Evolutionary conservation across 257 asterid genomes (phyloP), one percentile per base, ranked within the genome.

Genomic region (Rhazya stricta): DNA sequence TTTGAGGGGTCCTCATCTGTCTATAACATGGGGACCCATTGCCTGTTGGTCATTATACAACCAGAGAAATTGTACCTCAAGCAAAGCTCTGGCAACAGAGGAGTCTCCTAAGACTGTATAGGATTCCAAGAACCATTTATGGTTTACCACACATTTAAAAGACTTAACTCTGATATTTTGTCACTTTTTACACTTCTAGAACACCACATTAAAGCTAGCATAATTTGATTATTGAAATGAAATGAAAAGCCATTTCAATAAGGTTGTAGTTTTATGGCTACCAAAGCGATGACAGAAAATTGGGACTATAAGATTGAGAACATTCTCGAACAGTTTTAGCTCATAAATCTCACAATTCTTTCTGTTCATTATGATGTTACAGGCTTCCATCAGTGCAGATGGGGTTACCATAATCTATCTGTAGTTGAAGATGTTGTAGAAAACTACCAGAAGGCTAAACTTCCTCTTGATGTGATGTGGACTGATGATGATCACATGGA

Each of bases 401-500:
- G 99, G 98, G 98, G 97, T 30, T 95, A 95, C 91, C 98, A 83
- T 54, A 92, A 95, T 36, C 71, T 92, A 58, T 92, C 98, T 56
- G 97, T 89, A 3, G 91, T 95, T 13, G 99, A 92, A 77, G 99
- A 92, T 62, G 99, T 92, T 9, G 96, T 95, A 0, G 96, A 87
- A 13, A 92, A 76, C 76, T 95, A 95, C 87, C 74, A 80, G 79
- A 85, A 83, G 68, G 97, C 98, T 5, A 87, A 85, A 30, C 89
- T 95, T 81, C 99, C 98, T 3, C 96, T 95, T 9, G 99, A 95
- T 78, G 99, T 95, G 6, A 92, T 95, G 5, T 92, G 98, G 99
- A 95, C 85, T 60, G 99, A 95, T 54, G 98, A 92, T 76, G 99
- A 95, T 72, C 98, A 95, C 90, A 92, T 95, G 99, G 98, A 95